Conservation (phyloP, 495 filamentous ascomycete species). For the Aspergillus saccharolyticus region DNA sequence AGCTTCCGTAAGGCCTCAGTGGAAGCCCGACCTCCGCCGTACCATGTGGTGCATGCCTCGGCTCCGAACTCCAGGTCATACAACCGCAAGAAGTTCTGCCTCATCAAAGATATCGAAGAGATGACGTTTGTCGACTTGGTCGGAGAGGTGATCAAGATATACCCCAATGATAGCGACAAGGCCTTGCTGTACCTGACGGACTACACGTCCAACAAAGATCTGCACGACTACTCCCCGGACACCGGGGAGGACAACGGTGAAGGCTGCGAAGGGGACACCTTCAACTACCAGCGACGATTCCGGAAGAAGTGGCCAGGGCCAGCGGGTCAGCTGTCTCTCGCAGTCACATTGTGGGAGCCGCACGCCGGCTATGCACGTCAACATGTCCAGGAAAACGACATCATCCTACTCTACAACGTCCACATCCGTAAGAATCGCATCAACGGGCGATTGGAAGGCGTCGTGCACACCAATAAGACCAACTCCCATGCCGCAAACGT, state of each 20-base stretch:
- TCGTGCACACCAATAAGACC: constrained; percentile 57
- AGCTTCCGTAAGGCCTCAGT: constrained; percentile 12
- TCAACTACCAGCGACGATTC: constrained; percentile 34
- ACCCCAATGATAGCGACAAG: constrained; percentile 41
- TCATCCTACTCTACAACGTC: constrained; percentile 67
- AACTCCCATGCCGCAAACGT: constrained; percentile 52
- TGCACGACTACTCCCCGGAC: constrained; percentile 54
- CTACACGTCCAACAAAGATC: constrained; percentile 64
- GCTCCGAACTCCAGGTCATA: constrained; percentile 5
- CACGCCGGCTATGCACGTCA: constrained; percentile 57
- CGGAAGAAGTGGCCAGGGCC: constrained; percentile 68
- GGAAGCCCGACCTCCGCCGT: not conserved
- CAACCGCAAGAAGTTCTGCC: constrained; percentile 49
- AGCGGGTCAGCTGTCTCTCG: constrained; percentile 66
- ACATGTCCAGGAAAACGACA: constrained; percentile 51
- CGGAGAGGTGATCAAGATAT: constrained; percentile 69
- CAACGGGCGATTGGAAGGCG: constrained; percentile 61
- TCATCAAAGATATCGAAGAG: constrained; percentile 59
- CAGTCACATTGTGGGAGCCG: constrained; percentile 64
- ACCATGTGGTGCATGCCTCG: constrained; percentile 15
- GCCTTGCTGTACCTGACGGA: constrained; percentile 76
- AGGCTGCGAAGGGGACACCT: constrained; percentile 45
- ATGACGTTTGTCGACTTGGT: constrained; percentile 62
- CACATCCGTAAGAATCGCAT: constrained; percentile 53
- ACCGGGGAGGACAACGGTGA: constrained; percentile 20